A percentile compares a stretch with the other conserved stretches of the same genome.
phyloP scores from a whole-genome alignment of 805 yeast genomes.

The Saccharomyces mikatae region DNA sequence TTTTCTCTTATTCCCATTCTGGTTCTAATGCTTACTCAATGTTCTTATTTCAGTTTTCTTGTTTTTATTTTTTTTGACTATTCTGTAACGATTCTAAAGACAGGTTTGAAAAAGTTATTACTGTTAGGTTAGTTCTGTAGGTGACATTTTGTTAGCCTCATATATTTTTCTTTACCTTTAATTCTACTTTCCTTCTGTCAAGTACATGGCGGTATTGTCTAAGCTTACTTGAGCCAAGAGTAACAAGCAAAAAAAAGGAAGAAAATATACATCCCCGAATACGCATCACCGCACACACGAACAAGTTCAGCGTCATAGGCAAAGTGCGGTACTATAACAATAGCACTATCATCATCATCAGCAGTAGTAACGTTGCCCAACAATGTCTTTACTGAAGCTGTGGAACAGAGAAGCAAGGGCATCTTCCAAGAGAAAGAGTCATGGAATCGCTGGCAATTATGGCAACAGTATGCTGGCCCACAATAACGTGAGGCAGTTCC shows the following conservation, averaged over 20 bases:
- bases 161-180: not conserved
- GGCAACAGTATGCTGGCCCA: constrained; percentile 5
- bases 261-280: not conserved
- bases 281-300: not conserved
- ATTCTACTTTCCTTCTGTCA: not conserved
- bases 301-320: not conserved
- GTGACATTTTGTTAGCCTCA: not conserved
- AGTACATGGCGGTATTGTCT: not conserved
- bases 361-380: not conserved
- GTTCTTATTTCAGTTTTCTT: not conserved
- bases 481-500: constrained; percentile 52
- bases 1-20: not conserved
- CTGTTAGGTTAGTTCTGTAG: not conserved
- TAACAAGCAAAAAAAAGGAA: not conserved
- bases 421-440: constrained; percentile 16
- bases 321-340: not conserved
- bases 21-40: not conserved
- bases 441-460: constrained; percentile 16
- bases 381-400: not conserved
- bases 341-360: not conserved
- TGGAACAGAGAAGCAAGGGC: not conserved
- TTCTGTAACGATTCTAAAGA: not conserved
- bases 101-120: not conserved
- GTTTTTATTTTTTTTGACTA: not conserved
- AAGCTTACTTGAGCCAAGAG: not conserved